phyloP scores from a whole-genome alignment of 345 rosid genomes.

The Syzygium jambos region DNA sequence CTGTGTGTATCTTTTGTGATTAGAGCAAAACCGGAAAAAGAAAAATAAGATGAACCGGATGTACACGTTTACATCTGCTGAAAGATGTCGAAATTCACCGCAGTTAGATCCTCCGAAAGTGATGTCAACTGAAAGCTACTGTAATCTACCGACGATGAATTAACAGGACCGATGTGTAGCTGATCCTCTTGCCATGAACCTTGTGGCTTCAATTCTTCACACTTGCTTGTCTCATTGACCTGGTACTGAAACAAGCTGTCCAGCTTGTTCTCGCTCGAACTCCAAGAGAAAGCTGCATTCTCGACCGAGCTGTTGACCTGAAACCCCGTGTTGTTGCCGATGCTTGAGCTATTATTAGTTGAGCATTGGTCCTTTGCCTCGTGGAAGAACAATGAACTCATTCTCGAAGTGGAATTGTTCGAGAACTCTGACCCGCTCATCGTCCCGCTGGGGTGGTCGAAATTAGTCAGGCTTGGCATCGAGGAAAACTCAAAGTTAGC shows the following conservation, averaged over 20 bases:
- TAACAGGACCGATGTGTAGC: constrained; percentile 2
- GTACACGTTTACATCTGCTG: constrained; percentile 37
- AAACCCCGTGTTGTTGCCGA: constrained; percentile 28
- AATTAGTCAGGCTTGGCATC: constrained; percentile 36
- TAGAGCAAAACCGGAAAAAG: neutral
- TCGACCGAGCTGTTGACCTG: constrained; percentile 23
- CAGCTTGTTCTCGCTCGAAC: constrained; percentile 19
- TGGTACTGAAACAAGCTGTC: constrained; percentile 31
- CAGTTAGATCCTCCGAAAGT: constrained; percentile 48
- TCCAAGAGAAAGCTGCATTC: constrained; percentile 10
- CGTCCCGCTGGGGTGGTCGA: constrained; percentile 4
- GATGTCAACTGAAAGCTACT: constrained; percentile 43
- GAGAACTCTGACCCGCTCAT: neutral
- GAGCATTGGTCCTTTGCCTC: neutral
- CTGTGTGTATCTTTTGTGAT: neutral
- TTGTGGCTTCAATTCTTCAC: constrained; percentile 14
- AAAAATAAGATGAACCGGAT: constrained; percentile 5
- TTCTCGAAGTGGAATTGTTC: constrained; percentile 26
- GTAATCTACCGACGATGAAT: constrained; percentile 29
- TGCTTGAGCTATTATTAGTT: constrained; percentile 45
- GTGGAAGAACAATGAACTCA: constrained; percentile 5
- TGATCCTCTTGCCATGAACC: constrained; percentile 29
- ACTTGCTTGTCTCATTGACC: constrained; percentile 5
- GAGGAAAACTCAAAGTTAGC: constrained; percentile 24
- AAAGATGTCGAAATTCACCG: constrained; percentile 33